A percentile compares a stretch with the other conserved stretches of the same genome.
phyloP scores from a whole-genome alignment of 345 rosid genomes.

The Iberis pinnata region DNA sequence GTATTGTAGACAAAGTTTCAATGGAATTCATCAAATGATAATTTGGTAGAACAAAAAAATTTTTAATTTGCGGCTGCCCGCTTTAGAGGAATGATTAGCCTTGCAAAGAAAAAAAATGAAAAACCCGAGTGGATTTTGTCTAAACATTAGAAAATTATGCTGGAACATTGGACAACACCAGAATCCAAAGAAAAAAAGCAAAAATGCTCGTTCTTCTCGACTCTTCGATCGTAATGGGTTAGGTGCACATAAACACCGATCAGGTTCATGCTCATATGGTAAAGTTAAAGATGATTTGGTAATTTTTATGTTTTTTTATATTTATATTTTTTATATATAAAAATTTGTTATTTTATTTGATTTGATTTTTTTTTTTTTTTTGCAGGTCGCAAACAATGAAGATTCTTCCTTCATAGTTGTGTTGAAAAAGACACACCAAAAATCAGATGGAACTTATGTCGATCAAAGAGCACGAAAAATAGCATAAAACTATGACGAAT shows the following conservation, averaged over 20 bases:
- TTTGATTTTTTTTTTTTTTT: no score
- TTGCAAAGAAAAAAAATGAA: not conserved
- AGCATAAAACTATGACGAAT: not conserved
- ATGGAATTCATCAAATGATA: not conserved
- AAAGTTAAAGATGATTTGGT: not conserved
- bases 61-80: not conserved
- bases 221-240: not conserved
- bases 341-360: no score
- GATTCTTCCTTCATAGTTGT: not conserved
- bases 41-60: not conserved
- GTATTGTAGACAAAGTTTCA: not conserved
- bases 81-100: not conserved
- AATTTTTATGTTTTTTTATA: no score
- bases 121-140: not conserved
- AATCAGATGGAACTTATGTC: not conserved
- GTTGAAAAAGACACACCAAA: not conserved
- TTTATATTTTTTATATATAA: no score
- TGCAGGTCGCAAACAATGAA: not conserved
- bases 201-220: not conserved
- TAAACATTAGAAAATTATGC: not conserved
- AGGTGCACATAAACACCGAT: not conserved
- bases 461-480: not conserved
- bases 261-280: not conserved
- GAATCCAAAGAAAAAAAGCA: not conserved
- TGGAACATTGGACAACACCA: not conserved